Conservation (phyloP, 495 filamentous ascomycete genomes). For the Aspergillus ostianus region DNA sequence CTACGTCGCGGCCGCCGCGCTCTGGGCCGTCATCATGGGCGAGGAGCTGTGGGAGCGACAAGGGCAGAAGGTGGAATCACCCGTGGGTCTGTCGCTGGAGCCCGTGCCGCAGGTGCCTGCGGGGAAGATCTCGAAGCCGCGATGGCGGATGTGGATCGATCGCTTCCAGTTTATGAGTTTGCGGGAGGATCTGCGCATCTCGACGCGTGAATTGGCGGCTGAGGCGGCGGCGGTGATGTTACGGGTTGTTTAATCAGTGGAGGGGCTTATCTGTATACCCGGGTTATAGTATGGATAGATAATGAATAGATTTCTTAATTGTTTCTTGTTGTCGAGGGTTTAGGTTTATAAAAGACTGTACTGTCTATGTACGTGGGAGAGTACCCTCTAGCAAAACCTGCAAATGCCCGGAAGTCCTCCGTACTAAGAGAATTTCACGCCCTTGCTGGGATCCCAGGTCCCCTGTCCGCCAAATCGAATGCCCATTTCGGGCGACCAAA, state of each 20-base stretch:
- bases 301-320: too few species aligned
- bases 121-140: conserved; percentile 7
- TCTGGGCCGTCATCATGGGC: conserved; percentile 24
- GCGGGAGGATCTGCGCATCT: conserved; percentile 19
- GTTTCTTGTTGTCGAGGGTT: neutral
- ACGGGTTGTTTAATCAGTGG: conserved; percentile 8
- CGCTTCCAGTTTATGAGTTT: conserved; percentile 16
- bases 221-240: conserved; percentile 24
- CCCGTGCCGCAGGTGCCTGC: conserved; percentile 1
- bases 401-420: too few species aligned
- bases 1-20: conserved; percentile 12
- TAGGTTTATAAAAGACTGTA: conserved; percentile 1
- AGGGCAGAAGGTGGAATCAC: conserved; percentile 10
- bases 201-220: conserved; percentile 18
- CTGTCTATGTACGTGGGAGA: neutral
- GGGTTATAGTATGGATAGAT: neutral
- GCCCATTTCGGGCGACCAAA: conserved; percentile 78
- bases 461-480: conserved; percentile 62
- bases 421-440: conserved; percentile 60
- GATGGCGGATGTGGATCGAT: conserved; percentile 20
- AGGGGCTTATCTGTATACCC: neutral
- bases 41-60: conserved; percentile 30
- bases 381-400: too few species aligned
- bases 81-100: conserved; percentile 7
- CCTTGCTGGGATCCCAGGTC: conserved; percentile 62